phyloP scores from a whole-genome alignment of 2,329 filamentous ascomycete species.

The Ambrosiella xylebori region DNA sequence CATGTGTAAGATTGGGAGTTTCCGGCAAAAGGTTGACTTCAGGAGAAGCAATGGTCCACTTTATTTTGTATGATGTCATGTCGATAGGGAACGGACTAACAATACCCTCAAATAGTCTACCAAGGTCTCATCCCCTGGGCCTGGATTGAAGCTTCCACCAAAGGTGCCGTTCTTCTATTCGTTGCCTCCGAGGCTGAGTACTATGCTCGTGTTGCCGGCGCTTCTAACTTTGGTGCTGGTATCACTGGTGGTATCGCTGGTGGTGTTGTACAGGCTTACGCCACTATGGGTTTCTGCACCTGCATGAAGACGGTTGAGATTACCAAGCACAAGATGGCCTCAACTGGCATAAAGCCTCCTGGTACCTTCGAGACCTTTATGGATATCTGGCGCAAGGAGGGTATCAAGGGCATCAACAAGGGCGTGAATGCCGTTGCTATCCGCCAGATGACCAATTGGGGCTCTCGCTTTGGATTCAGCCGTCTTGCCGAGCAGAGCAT shows the following conservation, averaged over 20 bases:
- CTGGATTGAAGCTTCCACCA: constrained; percentile 99
- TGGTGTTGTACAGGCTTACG: constrained; percentile 94
- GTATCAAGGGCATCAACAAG: constrained; percentile 90
- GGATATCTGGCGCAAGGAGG: constrained; percentile 89
- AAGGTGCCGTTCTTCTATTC: constrained; percentile 96
- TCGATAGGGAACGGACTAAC: background rate
- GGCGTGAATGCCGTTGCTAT: constrained; percentile 98
- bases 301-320: constrained; percentile 99
- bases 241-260: constrained; percentile 84
- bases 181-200: constrained; percentile 97
- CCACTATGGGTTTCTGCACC: constrained; percentile 99
- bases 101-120: constrained; percentile 51
- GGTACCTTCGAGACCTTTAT: constrained; percentile 91
- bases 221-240: constrained; percentile 70
- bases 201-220: constrained; percentile 70
- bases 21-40: too few relatives aligned
- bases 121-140: constrained; percentile 99
- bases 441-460: constrained; percentile 99
- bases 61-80: background rate
- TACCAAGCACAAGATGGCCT: constrained; percentile 90
- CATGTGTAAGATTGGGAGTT: too few relatives aligned
- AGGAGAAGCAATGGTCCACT: background rate
- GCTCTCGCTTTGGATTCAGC: constrained; percentile 83
- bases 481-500: constrained; percentile 84
- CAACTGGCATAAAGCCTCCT: constrained; percentile 65